Conservation (phyloP, 768 basidiomycete genomes). For the Lentinula aciculospora region DNA sequence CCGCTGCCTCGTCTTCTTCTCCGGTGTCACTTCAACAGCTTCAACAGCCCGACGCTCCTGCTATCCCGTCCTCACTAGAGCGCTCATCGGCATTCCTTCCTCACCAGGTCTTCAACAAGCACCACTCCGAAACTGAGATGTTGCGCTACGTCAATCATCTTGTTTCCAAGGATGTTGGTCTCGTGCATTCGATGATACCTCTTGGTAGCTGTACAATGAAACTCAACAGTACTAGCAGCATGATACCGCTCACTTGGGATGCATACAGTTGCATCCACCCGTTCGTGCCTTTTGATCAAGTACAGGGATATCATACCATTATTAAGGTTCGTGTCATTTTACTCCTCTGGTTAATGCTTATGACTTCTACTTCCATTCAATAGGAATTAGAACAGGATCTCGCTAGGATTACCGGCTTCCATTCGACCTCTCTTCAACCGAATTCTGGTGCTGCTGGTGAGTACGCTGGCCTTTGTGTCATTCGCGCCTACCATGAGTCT, state of each 20-base stretch:
- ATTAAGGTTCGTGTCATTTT: slow-evolving; percentile 52
- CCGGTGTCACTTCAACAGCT: slow-evolving; percentile 42
- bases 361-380: not conserved
- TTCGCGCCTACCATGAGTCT: slow-evolving; percentile 90
- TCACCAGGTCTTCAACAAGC: slow-evolving; percentile 91
- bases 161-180: slow-evolving; percentile 89
- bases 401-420: slow-evolving; percentile 94
- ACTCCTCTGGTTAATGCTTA: not conserved
- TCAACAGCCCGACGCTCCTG: slow-evolving; percentile 32
- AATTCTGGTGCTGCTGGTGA: slow-evolving; percentile 99
- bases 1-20: slow-evolving; percentile 50
- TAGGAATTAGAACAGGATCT: slow-evolving; percentile 90
- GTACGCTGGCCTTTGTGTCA: slow-evolving; percentile 92
- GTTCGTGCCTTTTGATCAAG: slow-evolving; percentile 87
- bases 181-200: slow-evolving; percentile 95
- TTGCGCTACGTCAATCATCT: slow-evolving; percentile 93
- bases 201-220: slow-evolving; percentile 98
- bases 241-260: slow-evolving; percentile 94
- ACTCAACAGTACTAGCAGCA: slow-evolving; percentile 95
- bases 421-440: slow-evolving; percentile 93
- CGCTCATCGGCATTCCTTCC: slow-evolving; percentile 70
- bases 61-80: slow-evolving; percentile 49
- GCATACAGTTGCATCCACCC: slow-evolving; percentile 91
- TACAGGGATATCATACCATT: slow-evolving; percentile 76
- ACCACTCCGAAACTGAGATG: slow-evolving; percentile 99